Base-by-base conservation (phyloP, 805 yeast genomes). In the Grigorovia transvaalensis region DNA sequence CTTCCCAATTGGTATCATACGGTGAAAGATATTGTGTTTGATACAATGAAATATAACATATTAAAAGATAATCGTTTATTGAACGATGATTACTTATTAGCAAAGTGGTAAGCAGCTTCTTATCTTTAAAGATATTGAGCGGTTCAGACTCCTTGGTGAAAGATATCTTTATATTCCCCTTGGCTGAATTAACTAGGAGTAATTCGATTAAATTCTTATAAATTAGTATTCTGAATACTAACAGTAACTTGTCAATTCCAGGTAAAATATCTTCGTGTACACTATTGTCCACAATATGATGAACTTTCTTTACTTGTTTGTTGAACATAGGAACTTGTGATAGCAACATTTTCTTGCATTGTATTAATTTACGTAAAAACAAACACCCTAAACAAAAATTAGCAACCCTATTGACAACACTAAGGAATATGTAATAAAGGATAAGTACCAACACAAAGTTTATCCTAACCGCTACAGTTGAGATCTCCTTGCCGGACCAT, bases 21-120 rank as follows among this genome's bases (percentile, higher is more conserved):
- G 44, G 46, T 13, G 51, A 55, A n/a, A 41, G 29, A 19, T 29
- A 42, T 27, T 53, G 42, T n/a, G 41, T 45, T 13, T 52, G 61
- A 46, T 60, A 52, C 4, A 59, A 63, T 19, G 61, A 60, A 48
- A 74, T 51, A 46, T 65, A 62, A 42, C 65, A 64, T n/a, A 86
- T 67, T 20, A 84, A 67, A 19, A 81, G 59, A 62, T 82, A 80
- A 63, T 88, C 96, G 13, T 80, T 76, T 9, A 84, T 58, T 0
- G 93, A 82, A 49, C 74, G 73, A 63, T 88, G 96, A 59, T 88
- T 88, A 33, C 52, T 71, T 49, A 51, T 64, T 27, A 49, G 30
- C 19, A 65, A 45, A 1, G 66, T 60, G 1, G 67, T 63, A 19
- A 47, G 40, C 15, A 57, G 17, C n/a, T 54, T 43, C 5, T 54